Percentiles rank a stretch among this genome's conserved stretches.
Evolutionary conservation across 1,284 basidiomycete species (phyloP).

Genomic region (Tilletia horrida): DNA sequence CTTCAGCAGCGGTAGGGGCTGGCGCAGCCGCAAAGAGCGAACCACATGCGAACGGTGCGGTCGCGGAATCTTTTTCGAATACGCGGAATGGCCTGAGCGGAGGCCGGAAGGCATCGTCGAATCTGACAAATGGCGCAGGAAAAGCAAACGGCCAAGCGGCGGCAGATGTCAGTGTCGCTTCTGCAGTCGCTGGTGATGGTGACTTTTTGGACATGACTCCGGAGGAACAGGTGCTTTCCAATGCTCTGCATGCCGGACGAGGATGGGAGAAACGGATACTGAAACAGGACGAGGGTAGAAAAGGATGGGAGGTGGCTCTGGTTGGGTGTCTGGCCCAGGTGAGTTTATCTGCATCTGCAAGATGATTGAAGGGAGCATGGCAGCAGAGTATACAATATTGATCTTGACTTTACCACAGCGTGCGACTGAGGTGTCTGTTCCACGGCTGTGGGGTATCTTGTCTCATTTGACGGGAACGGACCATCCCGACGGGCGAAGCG

Average conservation of each 20-base stretch:
- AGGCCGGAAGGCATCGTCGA: background rate
- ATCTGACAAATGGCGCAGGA: background rate
- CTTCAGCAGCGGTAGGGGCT: background rate
- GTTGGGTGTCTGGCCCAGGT: conserved; percentile 40
- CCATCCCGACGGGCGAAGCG: conserved; percentile 38
- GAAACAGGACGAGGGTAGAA: conserved; percentile 38
- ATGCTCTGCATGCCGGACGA: conserved; percentile 21
- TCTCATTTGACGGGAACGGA: conserved; percentile 48
- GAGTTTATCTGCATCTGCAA: conserved; percentile 7
- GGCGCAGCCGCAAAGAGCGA: background rate
- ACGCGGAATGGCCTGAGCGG: background rate
- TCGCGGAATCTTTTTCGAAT: background rate
- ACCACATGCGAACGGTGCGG: background rate
- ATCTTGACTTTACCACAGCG: conserved; percentile 20
- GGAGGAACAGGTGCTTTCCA: conserved; percentile 19
- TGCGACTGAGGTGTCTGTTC: conserved; percentile 39
- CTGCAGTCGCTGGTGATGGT: background rate
- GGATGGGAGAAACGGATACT: conserved; percentile 45
- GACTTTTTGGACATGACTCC: conserved; percentile 10
- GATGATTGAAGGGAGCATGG: background rate
- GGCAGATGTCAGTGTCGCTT: background rate
- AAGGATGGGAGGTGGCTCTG: conserved; percentile 45
- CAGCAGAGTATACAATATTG: background rate
- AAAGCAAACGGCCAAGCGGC: background rate
- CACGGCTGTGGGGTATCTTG: conserved; percentile 47